These are phyloP conservation scores for Linnemannia zychae DNA, from an alignment of 192 early-diverging fungal genomes.

Conservation along the genomic window DNA sequence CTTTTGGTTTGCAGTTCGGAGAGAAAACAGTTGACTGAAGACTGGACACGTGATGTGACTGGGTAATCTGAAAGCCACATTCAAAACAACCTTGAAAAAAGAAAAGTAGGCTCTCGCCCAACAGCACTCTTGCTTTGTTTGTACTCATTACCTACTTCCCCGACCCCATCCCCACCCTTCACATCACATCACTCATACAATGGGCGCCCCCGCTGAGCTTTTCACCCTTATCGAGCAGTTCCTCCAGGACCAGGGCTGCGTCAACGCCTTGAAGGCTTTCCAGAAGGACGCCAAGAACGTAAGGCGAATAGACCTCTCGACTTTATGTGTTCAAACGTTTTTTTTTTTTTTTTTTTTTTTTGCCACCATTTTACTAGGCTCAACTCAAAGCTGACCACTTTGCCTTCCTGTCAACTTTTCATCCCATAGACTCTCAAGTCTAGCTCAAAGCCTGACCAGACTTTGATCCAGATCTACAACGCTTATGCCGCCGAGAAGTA, in stretches of 20 bases:
- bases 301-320: background rate
- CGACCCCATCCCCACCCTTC: background rate
- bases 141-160: background rate
- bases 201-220: constrained; percentile 52
- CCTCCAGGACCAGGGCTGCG: constrained; percentile 50
- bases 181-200: background rate
- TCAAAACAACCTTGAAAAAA: constrained; percentile 40
- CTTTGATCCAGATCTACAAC: constrained; percentile 45
- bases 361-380: background rate
- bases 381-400: background rate
- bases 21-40: background rate
- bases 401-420: background rate
- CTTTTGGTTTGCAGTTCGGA: background rate
- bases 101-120: background rate
- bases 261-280: constrained; percentile 50
- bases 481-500: constrained; percentile 7
- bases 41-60: constrained; percentile 3
- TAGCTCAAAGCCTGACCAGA: constrained; percentile 37
- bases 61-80: constrained; percentile 21
- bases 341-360: background rate
- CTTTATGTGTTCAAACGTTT: background rate
- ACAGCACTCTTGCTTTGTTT: background rate
- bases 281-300: constrained; percentile 58
- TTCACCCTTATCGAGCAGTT: constrained; percentile 54
- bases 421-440: constrained; percentile 43